Evolutionary conservation across 305 asterid species (phyloP).

Genomic region (Fraxinus baroniana): DNA sequence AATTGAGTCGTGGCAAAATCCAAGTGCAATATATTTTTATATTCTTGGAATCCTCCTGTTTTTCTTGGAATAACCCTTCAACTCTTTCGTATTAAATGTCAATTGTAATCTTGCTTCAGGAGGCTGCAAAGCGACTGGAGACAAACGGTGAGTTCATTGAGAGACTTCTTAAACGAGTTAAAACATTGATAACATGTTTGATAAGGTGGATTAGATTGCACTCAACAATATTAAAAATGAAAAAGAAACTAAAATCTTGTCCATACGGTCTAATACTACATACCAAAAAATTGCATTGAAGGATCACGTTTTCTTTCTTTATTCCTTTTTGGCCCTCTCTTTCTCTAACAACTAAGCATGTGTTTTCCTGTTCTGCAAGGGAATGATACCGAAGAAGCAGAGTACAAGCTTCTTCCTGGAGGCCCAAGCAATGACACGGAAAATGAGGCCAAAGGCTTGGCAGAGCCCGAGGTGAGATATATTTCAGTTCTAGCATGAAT

Average conservation of each 20-base stretch:
- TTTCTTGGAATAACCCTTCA: background rate
- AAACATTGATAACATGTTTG: background rate
- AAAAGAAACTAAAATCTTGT: background rate
- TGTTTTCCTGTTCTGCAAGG: slow-evolving; percentile 34
- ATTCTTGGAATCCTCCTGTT: background rate
- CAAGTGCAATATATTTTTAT: background rate
- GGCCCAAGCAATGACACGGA: slow-evolving; percentile 46
- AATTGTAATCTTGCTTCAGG: slow-evolving; percentile 43
- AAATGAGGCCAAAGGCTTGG: slow-evolving; percentile 37
- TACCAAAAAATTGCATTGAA: background rate
- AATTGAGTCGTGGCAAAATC: background rate
- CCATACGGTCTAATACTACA: background rate
- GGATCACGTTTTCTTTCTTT: background rate
- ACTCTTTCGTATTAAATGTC: slow-evolving; percentile 12
- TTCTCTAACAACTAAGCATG: slow-evolving; percentile 10
- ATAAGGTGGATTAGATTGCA: background rate
- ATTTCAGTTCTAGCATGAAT: slow-evolving; percentile 6
- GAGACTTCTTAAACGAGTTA: slow-evolving; percentile 11
- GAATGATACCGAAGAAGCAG: slow-evolving; percentile 55
- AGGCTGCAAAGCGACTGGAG: slow-evolving; percentile 41
- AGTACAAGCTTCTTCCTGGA: slow-evolving; percentile 75
- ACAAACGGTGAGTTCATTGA: slow-evolving; percentile 43
- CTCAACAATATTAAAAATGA: background rate
- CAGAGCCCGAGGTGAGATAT: slow-evolving; percentile 54
- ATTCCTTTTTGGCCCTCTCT: slow-evolving; percentile 8